Base-by-base conservation (phyloP, 768 basidiomycete genomes). In the Russula vinacea region DNA sequence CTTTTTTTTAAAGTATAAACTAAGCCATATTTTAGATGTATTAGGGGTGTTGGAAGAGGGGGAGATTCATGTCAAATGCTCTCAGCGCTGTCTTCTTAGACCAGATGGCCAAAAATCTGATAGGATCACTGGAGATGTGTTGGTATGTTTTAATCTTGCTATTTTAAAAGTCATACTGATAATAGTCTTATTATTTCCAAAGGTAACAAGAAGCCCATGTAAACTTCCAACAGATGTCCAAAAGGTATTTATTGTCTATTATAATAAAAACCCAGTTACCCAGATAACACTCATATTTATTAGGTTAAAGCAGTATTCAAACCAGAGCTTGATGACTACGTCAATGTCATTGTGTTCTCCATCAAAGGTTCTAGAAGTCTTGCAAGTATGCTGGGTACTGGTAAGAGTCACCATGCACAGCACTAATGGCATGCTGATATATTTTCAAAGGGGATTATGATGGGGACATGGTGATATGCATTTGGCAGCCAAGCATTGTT, bases 201-300 rank as follows among this genome's bases (percentile, higher is more conserved):
- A 85, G 84, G 74, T 89, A 13, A 84, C 84, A 2, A 75, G 87
- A 26, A 79, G 85, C 71, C 88, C 88, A n/a, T 89, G 87, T 73
- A 88, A 87, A 66, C 73, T 88, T 0, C 86, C 87, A 1, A 84
- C 81, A 0, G 88, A 90, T 71, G 78, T 83, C 0, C 84, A 84
- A 67, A 88, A 85, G 76, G 86, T 85, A 58, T 44, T 32, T 85
- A 58, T 44, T 32, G 22, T 47, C 3, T 51, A 13, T 13, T 40
- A 19, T 5, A 14, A 19, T 26, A 2, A n/a, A n/a, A n/a, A n/a
- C n/a, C n/a, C n/a, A n/a, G n/a, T n/a, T n/a, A n/a, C n/a, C n/a
- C n/a, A n/a, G n/a, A 11, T 32, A n/a, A 1, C 19, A 26, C 29
- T 26, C 4, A 45, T 29, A 47, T n/a, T 49, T 26, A 42, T 58